Percentiles rank a stretch among this genome's conserved stretches.
Evolutionary conservation across 371 early-diverging fungal species (phyloP).

Genomic region (Mucor lusitanicus): DNA sequence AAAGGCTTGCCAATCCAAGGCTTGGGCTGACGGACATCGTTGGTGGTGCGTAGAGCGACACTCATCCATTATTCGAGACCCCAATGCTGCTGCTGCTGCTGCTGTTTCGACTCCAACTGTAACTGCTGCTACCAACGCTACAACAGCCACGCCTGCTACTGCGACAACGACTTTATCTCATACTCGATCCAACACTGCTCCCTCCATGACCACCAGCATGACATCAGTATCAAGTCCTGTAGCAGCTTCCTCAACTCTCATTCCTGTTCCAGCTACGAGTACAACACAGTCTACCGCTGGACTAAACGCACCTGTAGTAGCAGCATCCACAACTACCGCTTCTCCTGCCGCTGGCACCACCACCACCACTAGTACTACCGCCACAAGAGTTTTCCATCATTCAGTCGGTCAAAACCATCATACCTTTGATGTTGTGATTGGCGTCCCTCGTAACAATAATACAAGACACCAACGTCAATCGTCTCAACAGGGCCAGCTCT

Average conservation of each 20-base stretch:
- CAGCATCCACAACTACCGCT: neutral
- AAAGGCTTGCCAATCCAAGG: constrained; percentile 72
- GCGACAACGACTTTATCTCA: neutral
- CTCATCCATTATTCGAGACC: constrained; percentile 8
- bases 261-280: neutral
- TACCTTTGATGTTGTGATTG: neutral
- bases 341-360: neutral
- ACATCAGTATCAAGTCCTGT: neutral
- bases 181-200: too few relatives aligned
- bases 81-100: neutral
- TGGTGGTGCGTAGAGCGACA: constrained; percentile 78
- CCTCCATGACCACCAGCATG: neutral
- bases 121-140: neutral
- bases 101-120: neutral
- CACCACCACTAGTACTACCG: neutral
- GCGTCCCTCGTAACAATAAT: too few relatives aligned
- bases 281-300: neutral
- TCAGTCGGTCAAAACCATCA: too few relatives aligned
- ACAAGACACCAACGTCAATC: too few relatives aligned
- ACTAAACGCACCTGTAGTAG: neutral
- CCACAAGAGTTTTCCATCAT: neutral
- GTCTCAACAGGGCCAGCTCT: neutral
- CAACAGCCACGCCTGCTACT: neutral
- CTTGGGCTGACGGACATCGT: constrained; percentile 80
- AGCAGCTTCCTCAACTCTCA: neutral